Percentiles rank a stretch among this genome's conserved stretches.
These are phyloP conservation scores for Curvularia sp. DNA, from an alignment of 2,329 filamentous ascomycete genomes.

Conservation along the genomic window DNA sequence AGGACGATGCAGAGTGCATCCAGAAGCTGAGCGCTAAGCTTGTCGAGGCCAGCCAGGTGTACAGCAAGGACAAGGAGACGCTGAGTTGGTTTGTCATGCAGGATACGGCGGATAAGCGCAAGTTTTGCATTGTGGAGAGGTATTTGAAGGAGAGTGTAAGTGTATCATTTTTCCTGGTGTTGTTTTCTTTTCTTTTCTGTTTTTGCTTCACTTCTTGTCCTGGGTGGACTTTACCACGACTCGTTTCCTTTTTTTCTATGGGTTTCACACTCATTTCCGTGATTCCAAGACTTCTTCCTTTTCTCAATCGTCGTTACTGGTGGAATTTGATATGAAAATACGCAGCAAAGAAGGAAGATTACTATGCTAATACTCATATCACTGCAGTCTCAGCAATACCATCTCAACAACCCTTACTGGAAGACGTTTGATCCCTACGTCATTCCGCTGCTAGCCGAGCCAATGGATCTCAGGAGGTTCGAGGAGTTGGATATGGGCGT, in stretches of 20 bases:
- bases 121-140: slow-evolving; percentile 78
- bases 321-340: too few species aligned
- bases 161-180: slow-evolving; percentile 18
- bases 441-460: slow-evolving; percentile 69
- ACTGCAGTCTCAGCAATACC: slow-evolving; percentile 52
- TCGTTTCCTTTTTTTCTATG: too few species aligned
- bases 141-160: slow-evolving; percentile 71
- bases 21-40: slow-evolving; percentile 74
- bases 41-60: slow-evolving; percentile 75
- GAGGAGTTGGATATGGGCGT: slow-evolving; percentile 65
- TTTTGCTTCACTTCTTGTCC: too few species aligned
- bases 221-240: too few species aligned
- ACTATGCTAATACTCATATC: background rate
- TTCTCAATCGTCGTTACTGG: too few species aligned
- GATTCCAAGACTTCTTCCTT: too few species aligned
- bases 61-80: slow-evolving; percentile 74
- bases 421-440: slow-evolving; percentile 80
- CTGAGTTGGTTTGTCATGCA: slow-evolving; percentile 78
- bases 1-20: slow-evolving; percentile 69
- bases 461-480: slow-evolving; percentile 73
- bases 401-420: slow-evolving; percentile 72
- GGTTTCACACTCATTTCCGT: too few species aligned
- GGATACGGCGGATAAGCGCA: slow-evolving; percentile 69
- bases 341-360: background rate
- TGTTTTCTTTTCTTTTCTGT: background rate